Conservation (phyloP, 176 grass and related monocot genomes). For the Elymus sibiricus region DNA sequence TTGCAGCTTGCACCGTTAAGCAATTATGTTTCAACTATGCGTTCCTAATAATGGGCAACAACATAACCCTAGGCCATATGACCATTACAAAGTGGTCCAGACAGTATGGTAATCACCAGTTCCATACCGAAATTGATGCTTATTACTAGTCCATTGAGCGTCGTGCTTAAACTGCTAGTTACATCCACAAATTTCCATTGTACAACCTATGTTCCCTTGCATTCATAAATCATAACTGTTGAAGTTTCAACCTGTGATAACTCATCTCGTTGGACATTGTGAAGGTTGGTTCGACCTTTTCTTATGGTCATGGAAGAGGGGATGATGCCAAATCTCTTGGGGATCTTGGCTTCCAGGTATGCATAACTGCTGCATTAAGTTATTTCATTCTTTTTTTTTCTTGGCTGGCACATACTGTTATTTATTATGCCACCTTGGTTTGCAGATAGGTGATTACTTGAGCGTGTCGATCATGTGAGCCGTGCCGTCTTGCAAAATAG, state of each 20-base stretch:
- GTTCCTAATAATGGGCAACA: neutral
- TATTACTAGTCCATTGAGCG: neutral
- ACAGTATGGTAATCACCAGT: neutral
- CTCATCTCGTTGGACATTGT: constrained; percentile 7
- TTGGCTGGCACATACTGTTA: neutral
- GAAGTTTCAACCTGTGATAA: neutral
- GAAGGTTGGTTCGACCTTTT: constrained; percentile 82
- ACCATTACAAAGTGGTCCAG: neutral
- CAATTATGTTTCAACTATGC: neutral
- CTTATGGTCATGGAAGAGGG: constrained; percentile 65
- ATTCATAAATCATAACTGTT: neutral
- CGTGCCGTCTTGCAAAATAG: neutral
- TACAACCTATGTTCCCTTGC: too few relatives aligned
- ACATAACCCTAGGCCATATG: neutral
- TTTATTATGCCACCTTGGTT: neutral
- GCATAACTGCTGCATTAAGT: neutral
- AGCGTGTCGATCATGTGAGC: constrained; percentile 64
- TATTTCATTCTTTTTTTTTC: neutral
- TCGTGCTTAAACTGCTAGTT: neutral
- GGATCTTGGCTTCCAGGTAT: constrained; percentile 86
- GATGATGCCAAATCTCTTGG: constrained; percentile 86
- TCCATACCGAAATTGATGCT: neutral
- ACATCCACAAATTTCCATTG: neutral
- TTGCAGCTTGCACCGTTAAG: neutral
- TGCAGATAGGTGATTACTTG: constrained; percentile 83